phyloP scores from a whole-genome alignment of 1,139 yeast genomes.

The Yamadazyma oceani region DNA sequence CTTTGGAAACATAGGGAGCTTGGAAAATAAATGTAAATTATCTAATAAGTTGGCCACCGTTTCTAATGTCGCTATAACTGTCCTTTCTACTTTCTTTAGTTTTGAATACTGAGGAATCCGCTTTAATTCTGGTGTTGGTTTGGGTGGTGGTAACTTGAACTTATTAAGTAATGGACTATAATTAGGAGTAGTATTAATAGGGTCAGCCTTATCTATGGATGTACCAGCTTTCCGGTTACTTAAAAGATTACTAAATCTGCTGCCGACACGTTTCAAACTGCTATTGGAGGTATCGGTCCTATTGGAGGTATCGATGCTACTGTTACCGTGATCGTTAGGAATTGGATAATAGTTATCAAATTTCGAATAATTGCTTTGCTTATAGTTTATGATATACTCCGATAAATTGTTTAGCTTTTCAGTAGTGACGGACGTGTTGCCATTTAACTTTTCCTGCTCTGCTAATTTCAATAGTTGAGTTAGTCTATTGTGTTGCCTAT shows the following conservation, averaged over 20 bases:
- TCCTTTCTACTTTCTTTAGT: slow-evolving; percentile 32
- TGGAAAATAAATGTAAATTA: slow-evolving; percentile 45
- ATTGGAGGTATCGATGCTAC: too few species aligned
- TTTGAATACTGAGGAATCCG: slow-evolving; percentile 11
- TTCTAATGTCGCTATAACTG: slow-evolving; percentile 35
- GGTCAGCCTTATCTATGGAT: too few species aligned
- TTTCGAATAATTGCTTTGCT: slow-evolving; percentile 12
- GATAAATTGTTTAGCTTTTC: slow-evolving; percentile 32
- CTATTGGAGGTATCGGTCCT: not conserved
- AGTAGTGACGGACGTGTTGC: slow-evolving; percentile 33
- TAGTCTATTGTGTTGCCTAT: slow-evolving; percentile 27
- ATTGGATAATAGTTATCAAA: slow-evolving; percentile 17
- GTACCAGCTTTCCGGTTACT: too few species aligned
- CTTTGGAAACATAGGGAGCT: slow-evolving; percentile 46
- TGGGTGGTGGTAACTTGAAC: slow-evolving; percentile 15
- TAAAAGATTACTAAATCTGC: too few species aligned
- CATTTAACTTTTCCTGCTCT: slow-evolving; percentile 32
- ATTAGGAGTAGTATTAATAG: slow-evolving; percentile 6
- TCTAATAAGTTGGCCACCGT: slow-evolving; percentile 42
- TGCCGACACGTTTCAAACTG: not conserved
- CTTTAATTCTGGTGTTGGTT: not conserved
- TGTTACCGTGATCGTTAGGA: too few species aligned
- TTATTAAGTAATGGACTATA: slow-evolving; percentile 29
- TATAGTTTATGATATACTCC: slow-evolving; percentile 19
- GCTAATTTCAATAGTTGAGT: slow-evolving; percentile 30